Evolutionary conservation across 768 basidiomycete species (phyloP).

Genomic region (Dendrothele bispora): DNA sequence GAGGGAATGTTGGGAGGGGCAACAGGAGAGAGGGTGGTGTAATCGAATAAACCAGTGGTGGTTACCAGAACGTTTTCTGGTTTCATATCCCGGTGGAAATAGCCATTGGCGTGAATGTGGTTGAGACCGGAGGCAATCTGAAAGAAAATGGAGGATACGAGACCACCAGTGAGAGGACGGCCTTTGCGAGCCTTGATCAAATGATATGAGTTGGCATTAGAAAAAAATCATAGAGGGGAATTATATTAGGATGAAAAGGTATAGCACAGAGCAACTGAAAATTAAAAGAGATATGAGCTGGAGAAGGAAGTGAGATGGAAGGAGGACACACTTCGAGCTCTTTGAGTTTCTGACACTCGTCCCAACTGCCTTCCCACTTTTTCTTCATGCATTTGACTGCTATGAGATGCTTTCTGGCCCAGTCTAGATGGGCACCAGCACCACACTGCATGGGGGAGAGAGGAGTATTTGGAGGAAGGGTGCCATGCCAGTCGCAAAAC

Average conservation of each 20-base stretch:
- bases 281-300: constrained; percentile 16
- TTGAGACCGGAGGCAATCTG: constrained; percentile 89
- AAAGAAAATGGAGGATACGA: constrained; percentile 91
- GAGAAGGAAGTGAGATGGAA: constrained; percentile 9
- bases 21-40: constrained; percentile 74
- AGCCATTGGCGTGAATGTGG: constrained; percentile 90
- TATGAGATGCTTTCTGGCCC: constrained; percentile 91
- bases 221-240: constrained; percentile 98
- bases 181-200: constrained; percentile 97
- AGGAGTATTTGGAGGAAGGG: constrained; percentile 87
- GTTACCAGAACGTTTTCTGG: constrained; percentile 99
- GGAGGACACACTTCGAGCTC: constrained; percentile 82
- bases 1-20: constrained; percentile 61
- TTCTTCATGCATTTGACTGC: constrained; percentile 99
- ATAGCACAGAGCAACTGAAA: constrained; percentile 91
- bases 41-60: constrained; percentile 93
- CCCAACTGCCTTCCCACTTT: constrained; percentile 97
- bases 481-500: constrained; percentile 99
- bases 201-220: constrained; percentile 99
- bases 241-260: constrained; percentile 94
- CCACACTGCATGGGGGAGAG: constrained; percentile 96
- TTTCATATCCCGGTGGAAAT: constrained; percentile 99
- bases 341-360: constrained; percentile 92
- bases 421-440: constrained; percentile 88
- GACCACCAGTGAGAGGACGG: constrained; percentile 92